Conservation (phyloP, 2,329 filamentous ascomycete genomes). For the Xylariaceae sp. region DNA sequence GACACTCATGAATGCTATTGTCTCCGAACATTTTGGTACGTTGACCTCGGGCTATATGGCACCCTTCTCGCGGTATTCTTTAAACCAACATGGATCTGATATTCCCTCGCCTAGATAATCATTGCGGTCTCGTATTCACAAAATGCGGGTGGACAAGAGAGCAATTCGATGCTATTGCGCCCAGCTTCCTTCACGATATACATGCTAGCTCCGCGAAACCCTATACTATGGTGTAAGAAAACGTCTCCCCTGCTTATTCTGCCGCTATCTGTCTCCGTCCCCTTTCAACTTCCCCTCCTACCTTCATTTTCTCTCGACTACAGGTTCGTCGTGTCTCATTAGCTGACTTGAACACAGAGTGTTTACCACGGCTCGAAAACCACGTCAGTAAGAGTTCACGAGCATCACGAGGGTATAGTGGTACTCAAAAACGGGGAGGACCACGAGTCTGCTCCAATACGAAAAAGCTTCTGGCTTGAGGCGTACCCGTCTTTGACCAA, state of each 20-base stretch:
- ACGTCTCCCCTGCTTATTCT: not conserved
- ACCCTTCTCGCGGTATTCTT: not conserved
- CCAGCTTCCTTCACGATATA: constrained; percentile 24
- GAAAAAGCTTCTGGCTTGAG: not conserved
- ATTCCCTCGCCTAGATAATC: constrained; percentile 15
- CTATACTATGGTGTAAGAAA: constrained; percentile 29
- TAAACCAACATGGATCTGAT: not conserved
- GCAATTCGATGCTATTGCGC: constrained; percentile 23
- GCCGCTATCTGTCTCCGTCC: not conserved
- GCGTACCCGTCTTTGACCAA: constrained; percentile 1
- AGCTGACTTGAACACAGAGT: constrained; percentile 19
- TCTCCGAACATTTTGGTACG: constrained; percentile 34
- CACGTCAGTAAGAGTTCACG: constrained; percentile 15
- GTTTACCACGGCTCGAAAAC: constrained; percentile 30
- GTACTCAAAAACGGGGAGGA: not conserved
- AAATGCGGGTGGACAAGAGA: constrained; percentile 27
- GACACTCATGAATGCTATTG: constrained; percentile 34
- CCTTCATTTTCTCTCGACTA: not conserved
- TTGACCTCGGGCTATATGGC: not conserved
- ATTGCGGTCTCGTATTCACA: constrained; percentile 26
- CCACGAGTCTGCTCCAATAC: not conserved
- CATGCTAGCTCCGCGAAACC: constrained; percentile 18
- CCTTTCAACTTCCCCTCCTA: not conserved
- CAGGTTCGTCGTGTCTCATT: not conserved
- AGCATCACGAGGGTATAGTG: not conserved